phyloP scores from a whole-genome alignment of 768 basidiomycete species.

The Amanita exitialis region DNA sequence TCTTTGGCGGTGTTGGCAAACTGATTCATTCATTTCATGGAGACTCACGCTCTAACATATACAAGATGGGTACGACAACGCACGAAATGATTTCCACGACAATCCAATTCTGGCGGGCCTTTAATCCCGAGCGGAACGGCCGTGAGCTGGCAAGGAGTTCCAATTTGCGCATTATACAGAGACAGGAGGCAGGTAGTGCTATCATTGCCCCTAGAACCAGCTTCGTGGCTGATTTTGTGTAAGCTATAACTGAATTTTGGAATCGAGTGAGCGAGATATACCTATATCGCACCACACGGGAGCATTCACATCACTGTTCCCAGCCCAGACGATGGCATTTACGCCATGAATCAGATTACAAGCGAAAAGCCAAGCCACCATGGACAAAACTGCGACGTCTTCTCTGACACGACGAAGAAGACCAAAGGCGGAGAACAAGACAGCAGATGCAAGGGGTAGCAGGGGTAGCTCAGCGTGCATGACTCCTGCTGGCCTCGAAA shows the following conservation, averaged over 20 bases:
- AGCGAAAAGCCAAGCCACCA: conserved; percentile 41
- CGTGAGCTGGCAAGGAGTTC: conserved; percentile 42
- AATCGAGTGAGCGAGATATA: conserved; percentile 14
- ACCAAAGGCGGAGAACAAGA: conserved; percentile 27
- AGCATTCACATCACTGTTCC: conserved; percentile 30
- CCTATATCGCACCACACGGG: conserved; percentile 75
- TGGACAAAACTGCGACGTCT: conserved; percentile 36
- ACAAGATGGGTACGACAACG: conserved; percentile 43
- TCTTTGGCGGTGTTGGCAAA: conserved; percentile 23
- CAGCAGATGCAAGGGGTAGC: conserved; percentile 35
- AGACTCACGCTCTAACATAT: conserved; percentile 49
- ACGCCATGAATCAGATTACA: conserved; percentile 42
- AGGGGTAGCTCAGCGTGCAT: conserved; percentile 29
- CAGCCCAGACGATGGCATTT: conserved; percentile 54
- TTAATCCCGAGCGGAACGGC: conserved; percentile 19
- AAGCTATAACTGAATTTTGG: not conserved
- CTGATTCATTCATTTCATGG: not conserved
- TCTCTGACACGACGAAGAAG: conserved; percentile 34
- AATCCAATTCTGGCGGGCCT: conserved; percentile 27
- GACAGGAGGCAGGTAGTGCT: conserved; percentile 48
- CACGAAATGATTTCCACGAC: conserved; percentile 39
- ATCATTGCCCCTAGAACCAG: conserved; percentile 31
- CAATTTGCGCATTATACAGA: conserved; percentile 47
- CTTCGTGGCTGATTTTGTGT: not conserved
- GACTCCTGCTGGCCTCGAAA: not conserved